phyloP scores from a whole-genome alignment of 345 rosid genomes.

The Lenwebbia sp. region DNA sequence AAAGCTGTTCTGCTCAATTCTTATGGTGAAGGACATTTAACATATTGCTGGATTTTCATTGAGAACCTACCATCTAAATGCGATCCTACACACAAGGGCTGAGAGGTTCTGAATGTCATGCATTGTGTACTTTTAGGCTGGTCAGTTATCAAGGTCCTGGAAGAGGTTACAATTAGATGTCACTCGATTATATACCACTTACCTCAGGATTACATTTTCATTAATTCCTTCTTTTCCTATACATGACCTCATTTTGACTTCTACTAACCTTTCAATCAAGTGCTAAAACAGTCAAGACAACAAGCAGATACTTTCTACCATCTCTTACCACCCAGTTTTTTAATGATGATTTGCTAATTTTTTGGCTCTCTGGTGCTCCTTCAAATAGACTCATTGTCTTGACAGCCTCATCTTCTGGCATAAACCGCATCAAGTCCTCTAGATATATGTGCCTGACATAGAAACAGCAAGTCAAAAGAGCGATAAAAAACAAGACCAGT shows the following conservation, averaged over 20 bases:
- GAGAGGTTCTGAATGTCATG: too few relatives aligned
- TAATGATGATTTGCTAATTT: slow-evolving; percentile 7
- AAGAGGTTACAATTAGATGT: too few relatives aligned
- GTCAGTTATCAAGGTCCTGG: too few relatives aligned
- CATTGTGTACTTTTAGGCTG: too few relatives aligned
- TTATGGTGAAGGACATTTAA: too few relatives aligned
- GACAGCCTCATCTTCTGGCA: slow-evolving; percentile 9
- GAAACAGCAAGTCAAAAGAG: neutral
- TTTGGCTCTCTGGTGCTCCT: slow-evolving; percentile 1
- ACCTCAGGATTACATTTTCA: too few relatives aligned
- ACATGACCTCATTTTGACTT: neutral
- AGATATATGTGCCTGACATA: slow-evolving; percentile 1
- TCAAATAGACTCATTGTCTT: slow-evolving; percentile 12
- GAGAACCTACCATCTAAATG: too few relatives aligned
- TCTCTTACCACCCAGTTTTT: slow-evolving; percentile 11
- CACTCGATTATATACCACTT: too few relatives aligned
- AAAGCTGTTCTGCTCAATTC: too few relatives aligned
- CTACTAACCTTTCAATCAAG: neutral
- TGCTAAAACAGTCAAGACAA: neutral
- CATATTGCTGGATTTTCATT: too few relatives aligned
- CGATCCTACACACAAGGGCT: too few relatives aligned
- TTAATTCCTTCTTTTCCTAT: neutral
- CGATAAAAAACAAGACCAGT: neutral
- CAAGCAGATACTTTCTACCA: neutral
- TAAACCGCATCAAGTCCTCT: slow-evolving; percentile 12